Evolutionary conservation across 441 rosid species (phyloP).

Genomic region (Viola pubescens): DNA sequence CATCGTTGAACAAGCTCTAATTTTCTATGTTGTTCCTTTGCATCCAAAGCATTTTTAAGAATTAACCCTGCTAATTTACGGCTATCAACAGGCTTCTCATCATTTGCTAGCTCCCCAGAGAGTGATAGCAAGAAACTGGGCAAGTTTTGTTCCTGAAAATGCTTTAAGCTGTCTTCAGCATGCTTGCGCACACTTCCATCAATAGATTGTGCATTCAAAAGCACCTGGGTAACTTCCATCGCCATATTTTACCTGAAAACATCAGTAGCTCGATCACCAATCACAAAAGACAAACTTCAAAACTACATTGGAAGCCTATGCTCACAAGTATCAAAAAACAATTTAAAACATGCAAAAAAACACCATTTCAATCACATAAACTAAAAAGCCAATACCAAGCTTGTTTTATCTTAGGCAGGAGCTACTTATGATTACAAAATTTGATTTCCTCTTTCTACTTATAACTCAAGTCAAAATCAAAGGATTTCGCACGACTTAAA

Average conservation of each 20-base stretch:
- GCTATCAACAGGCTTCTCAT: constrained; percentile 45
- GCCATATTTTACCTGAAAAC: constrained; percentile 34
- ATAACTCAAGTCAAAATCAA: too few species aligned
- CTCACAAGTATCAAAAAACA: neutral
- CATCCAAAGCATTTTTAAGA: constrained; percentile 47
- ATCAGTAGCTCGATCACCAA: constrained; percentile 2
- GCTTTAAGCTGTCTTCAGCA: constrained; percentile 62
- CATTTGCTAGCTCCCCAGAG: constrained; percentile 39
- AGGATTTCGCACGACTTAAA: too few species aligned
- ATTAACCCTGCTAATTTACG: constrained; percentile 48
- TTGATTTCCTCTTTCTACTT: too few species aligned
- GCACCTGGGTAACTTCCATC: constrained; percentile 52
- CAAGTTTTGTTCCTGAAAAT: constrained; percentile 51
- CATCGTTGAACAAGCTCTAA: constrained; percentile 45
- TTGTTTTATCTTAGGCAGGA: neutral
- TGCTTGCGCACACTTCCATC: constrained; percentile 43
- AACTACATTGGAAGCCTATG: neutral
- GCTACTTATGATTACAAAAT: too few species aligned
- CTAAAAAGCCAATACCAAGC: neutral
- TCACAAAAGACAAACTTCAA: neutral
- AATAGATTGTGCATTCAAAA: constrained; percentile 41
- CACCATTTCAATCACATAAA: neutral
- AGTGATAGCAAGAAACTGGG: constrained; percentile 39
- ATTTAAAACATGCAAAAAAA: neutral
- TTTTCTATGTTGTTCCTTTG: constrained; percentile 43